Evolutionary conservation across 108 stramenopile genomes (phyloP).

Genomic region (Cyclostephanos tholiformis): DNA sequence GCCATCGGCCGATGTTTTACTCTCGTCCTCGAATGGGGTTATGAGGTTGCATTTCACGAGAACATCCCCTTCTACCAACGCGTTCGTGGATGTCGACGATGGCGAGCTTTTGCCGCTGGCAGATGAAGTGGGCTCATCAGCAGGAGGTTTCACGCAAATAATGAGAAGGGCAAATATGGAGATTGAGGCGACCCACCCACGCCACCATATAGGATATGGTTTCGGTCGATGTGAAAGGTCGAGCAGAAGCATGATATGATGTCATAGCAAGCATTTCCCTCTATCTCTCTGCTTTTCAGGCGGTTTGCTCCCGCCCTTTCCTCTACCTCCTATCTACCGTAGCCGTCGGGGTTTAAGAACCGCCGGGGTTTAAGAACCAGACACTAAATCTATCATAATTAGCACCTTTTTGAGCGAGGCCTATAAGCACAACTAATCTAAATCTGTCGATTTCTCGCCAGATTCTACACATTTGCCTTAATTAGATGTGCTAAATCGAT

Average conservation of each 20-base stretch:
- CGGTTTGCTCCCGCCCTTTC: too few species aligned
- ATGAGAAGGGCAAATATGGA: constrained; percentile 14
- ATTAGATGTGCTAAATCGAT: too few species aligned
- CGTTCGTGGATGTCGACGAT: not conserved
- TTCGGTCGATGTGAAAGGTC: not conserved
- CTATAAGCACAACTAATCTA: too few species aligned
- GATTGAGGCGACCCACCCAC: constrained; percentile 19
- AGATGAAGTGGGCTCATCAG: not conserved
- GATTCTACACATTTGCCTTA: too few species aligned
- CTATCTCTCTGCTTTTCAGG: too few species aligned
- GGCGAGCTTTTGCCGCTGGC: not conserved
- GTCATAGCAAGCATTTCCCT: too few species aligned
- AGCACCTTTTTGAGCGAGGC: too few species aligned
- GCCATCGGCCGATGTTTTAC: constrained; percentile 27
- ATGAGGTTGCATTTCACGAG: constrained; percentile 34
- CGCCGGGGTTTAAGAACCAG: too few species aligned
- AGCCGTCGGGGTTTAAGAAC: too few species aligned
- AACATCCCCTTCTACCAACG: constrained; percentile 12
- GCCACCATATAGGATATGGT: constrained; percentile 4
- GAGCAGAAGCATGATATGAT: not conserved
- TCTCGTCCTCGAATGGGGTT: constrained; percentile 28
- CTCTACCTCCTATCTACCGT: too few species aligned
- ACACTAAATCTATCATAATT: too few species aligned
- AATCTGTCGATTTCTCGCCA: too few species aligned
- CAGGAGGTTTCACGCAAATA: constrained; percentile 7